Conservation (phyloP, 805 yeast species). For the Suhomyces xylopsoci region DNA sequence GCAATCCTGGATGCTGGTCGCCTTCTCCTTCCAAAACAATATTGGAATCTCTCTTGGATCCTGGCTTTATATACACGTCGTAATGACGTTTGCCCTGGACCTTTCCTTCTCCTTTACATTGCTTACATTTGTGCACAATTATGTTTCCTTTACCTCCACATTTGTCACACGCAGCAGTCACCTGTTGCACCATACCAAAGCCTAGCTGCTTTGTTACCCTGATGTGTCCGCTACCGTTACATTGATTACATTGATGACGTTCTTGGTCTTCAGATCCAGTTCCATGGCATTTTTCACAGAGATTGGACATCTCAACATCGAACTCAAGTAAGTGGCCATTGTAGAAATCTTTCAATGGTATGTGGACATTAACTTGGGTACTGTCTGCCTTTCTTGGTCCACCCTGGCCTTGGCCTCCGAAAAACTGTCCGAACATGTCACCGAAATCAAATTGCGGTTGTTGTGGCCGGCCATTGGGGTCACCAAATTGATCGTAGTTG, state of each 20-base stretch:
- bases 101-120: conserved; percentile 72
- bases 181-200: conserved; percentile 85
- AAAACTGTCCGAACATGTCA: conserved; percentile 62
- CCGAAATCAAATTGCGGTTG: conserved; percentile 39
- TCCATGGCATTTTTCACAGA: conserved; percentile 79
- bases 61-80: conserved; percentile 64
- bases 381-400: conserved; percentile 57
- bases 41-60: conserved; percentile 58
- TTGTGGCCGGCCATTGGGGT: conserved; percentile 47
- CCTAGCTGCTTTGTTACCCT: conserved; percentile 72
- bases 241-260: conserved; percentile 58
- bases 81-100: conserved; percentile 53
- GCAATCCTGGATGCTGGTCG: conserved; percentile 78
- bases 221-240: conserved; percentile 74
- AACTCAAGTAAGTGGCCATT: conserved; percentile 65
- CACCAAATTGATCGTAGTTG: conserved; percentile 75
- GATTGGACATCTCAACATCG: conserved; percentile 62
- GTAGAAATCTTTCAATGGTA: conserved; percentile 65
- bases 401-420: conserved; percentile 28
- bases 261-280: conserved; percentile 82
- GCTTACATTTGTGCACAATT: conserved; percentile 60
- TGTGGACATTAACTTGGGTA: conserved; percentile 51
- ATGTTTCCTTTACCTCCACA: conserved; percentile 78
- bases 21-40: conserved; percentile 71
- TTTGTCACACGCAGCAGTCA: conserved; percentile 72